Conservation (phyloP, 2,329 filamentous ascomycete genomes). For the Thielaviopsis ethacetica region DNA sequence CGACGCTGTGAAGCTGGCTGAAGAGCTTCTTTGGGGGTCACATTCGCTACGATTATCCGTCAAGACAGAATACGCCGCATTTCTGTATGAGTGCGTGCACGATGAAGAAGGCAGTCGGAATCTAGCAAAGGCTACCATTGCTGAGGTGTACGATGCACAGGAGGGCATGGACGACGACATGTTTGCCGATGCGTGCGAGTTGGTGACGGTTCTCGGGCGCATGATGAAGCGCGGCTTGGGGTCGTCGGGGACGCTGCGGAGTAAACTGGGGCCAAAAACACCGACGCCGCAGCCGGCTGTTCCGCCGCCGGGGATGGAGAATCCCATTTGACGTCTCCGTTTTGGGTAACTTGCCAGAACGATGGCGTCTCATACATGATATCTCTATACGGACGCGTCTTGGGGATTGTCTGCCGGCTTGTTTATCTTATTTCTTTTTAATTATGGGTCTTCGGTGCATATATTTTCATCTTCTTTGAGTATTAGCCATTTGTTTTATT, state of each 20-base stretch:
- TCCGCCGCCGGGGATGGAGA: conserved; percentile 26
- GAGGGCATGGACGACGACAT: conserved; percentile 93
- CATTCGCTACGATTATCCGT: conserved; percentile 80
- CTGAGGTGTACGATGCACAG: conserved; percentile 77
- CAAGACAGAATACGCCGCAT: conserved; percentile 83
- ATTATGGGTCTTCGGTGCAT: neutral
- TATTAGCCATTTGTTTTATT: neutral
- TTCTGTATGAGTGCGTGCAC: conserved; percentile 82
- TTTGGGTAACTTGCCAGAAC: neutral
- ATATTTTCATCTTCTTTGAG: neutral
- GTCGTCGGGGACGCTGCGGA: conserved; percentile 21
- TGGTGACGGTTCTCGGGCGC: conserved; percentile 70
- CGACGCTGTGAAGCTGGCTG: conserved; percentile 59
- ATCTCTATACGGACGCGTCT: neutral
- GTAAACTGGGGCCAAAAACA: conserved; percentile 19
- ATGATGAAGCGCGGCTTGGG: conserved; percentile 67
- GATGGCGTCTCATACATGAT: neutral
- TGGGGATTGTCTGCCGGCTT: neutral
- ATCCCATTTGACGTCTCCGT: conserved; percentile 21
- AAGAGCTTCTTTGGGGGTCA: conserved; percentile 63
- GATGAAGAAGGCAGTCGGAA: conserved; percentile 60
- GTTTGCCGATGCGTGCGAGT: conserved; percentile 78
- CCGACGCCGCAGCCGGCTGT: conserved; percentile 13
- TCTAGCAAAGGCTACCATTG: conserved; percentile 67
- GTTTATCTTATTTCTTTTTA: neutral